Evolutionary conservation across 768 basidiomycete species (phyloP).

Genomic region (Pseudohyphozyma bogoriensis): DNA sequence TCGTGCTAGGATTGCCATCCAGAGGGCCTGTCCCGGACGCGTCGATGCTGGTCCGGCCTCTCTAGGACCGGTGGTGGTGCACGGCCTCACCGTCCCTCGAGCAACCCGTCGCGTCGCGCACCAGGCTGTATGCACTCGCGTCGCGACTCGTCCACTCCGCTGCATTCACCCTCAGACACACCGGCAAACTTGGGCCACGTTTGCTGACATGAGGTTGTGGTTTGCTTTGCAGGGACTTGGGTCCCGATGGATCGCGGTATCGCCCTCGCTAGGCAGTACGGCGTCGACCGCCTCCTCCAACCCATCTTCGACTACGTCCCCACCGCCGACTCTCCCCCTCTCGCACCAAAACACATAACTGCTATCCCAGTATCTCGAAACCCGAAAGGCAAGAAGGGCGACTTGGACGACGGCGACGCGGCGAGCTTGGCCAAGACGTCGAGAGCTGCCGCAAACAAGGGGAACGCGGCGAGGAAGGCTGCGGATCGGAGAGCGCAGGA

Average conservation of each 20-base stretch:
- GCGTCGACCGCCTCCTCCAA: slow-evolving; percentile 71
- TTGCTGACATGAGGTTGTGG: no score
- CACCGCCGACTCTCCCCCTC: slow-evolving; percentile 71
- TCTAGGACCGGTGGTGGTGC: no score
- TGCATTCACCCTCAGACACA: no score
- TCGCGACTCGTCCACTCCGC: no score
- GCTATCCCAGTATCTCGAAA: slow-evolving; percentile 46
- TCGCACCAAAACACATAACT: slow-evolving; percentile 91
- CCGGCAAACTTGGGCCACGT: no score
- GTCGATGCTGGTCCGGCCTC: no score
- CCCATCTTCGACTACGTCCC: slow-evolving; percentile 93
- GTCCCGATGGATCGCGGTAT: slow-evolving; percentile 89
- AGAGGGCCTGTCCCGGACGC: no score
- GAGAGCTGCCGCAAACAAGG: slow-evolving; percentile 4
- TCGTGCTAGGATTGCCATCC: no score
- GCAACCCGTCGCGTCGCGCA: no score
- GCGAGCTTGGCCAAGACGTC: slow-evolving; percentile 1
- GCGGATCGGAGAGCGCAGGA: slow-evolving; percentile 2
- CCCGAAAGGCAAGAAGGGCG: slow-evolving; percentile 30
- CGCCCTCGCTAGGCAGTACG: slow-evolving; percentile 77
- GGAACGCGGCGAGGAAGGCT: slow-evolving; percentile 5
- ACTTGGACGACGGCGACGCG: slow-evolving; percentile 17
- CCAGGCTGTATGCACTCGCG: no score
- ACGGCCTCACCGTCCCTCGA: no score
- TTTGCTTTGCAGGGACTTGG: slow-evolving; percentile 85